phyloP scores from a whole-genome alignment of 2,329 filamentous ascomycete genomes.

The Cyclaneusma minus region DNA sequence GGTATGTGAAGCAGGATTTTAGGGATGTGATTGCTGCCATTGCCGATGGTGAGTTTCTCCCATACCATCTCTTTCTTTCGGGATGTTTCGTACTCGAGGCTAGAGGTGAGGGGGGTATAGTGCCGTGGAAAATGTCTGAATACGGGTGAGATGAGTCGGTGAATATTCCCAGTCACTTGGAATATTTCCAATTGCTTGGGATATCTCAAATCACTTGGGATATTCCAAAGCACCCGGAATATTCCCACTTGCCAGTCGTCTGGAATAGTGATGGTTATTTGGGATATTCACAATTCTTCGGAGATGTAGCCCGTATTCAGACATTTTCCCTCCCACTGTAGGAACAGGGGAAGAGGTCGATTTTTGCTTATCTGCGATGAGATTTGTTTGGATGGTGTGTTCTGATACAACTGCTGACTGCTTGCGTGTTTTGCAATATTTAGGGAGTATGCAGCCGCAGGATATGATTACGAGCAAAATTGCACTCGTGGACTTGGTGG shows the following conservation, averaged over 20 bases:
- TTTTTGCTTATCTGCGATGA: too few relatives aligned
- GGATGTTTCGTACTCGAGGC: too few relatives aligned
- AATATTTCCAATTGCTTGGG: constrained; percentile 1
- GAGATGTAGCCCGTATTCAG: too few relatives aligned
- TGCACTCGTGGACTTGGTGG: constrained; percentile 35
- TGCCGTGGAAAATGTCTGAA: too few relatives aligned
- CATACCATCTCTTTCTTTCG: not conserved
- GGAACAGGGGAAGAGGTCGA: too few relatives aligned
- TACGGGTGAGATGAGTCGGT: too few relatives aligned
- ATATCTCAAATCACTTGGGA: constrained; percentile 1
- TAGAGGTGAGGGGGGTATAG: too few relatives aligned
- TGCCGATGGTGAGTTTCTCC: constrained; percentile 14
- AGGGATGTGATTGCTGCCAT: constrained; percentile 38
- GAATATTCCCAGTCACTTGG: not conserved
- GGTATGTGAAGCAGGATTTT: constrained; percentile 27
- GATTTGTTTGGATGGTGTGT: constrained; percentile 8
- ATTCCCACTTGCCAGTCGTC: not conserved
- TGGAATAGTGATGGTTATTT: too few relatives aligned
- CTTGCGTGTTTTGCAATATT: constrained; percentile 1
- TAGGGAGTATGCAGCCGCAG: constrained; percentile 32
- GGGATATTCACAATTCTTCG: too few relatives aligned
- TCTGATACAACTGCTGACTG: constrained; percentile 11
- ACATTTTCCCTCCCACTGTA: too few relatives aligned
- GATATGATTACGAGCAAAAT: constrained; percentile 47
- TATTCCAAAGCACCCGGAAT: constrained; percentile 1